Evolutionary conservation across 2,329 filamentous ascomycete genomes (phyloP), one percentile per base, ranked within the genome.

Genomic region (Penicillium sp.): DNA sequence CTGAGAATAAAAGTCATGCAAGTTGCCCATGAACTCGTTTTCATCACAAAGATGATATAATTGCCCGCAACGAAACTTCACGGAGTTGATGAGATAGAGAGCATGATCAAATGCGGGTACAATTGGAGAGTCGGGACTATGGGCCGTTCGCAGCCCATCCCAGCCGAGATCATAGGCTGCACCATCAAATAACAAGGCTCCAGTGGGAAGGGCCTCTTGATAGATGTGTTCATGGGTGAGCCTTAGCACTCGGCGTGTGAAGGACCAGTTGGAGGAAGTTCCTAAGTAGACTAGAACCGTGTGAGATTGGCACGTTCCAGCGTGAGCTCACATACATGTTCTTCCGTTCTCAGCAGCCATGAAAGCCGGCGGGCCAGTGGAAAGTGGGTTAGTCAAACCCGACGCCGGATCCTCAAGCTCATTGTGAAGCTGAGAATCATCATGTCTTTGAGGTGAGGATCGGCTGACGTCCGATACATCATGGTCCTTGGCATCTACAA

Each of bases 51-150:
- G 52, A 28, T 74, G 73, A 31, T 75, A 73, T 2, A 76, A 48
- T 15, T 75, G 72, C 4, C 68, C 66, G 35, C 72, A 73, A 35
- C 75, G 71, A 16, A 77, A 77, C 34, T 75, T 74, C 36, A 76
- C 73, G 0, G 71, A 68, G 41, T 75, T 76, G 46, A 75, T 68
- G 13, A 76, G 54, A 37, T 72, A 76, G 10, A 72, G 58, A 2
- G 71, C 69, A 47, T 72, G 66, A 41, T 77, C 74, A 0, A 70
- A 62, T 3, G 68, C 72, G 0, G 73, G 73, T 17, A 76, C 46
- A n/a, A 43, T 29, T 1, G 46, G 45, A 5, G 22, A 11, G 9
- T 52, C 48, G 15, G 39, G 15, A 17, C 56, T 1, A 62, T 57
- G 2, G 67, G 65, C 1, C 12, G 49, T 59, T 30, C 64, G 60